Evolutionary conservation across 345 rosid genomes (phyloP).

Genomic region (Sonneratia caseolaris): DNA sequence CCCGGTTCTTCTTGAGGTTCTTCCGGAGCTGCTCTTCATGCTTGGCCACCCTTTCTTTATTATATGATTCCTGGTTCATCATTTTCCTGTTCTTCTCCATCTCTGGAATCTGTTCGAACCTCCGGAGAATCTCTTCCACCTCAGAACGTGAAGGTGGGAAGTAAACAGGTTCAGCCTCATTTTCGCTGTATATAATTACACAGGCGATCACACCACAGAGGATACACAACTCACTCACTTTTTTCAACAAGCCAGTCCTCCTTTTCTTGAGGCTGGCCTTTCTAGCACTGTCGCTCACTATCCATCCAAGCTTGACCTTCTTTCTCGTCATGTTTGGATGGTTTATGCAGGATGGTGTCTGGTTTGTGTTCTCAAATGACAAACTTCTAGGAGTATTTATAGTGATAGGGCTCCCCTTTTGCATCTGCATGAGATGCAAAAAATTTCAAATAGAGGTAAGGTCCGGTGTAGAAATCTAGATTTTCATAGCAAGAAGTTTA

Average conservation of each 20-base stretch:
- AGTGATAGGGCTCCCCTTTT: not conserved
- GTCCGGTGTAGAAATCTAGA: too few species aligned
- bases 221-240: conserved; percentile 33
- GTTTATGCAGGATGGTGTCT: not conserved
- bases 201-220: conserved; percentile 31
- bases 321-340: conserved; percentile 30
- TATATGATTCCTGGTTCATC: not conserved
- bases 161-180: conserved; percentile 22
- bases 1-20: not conserved
- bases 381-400: not conserved
- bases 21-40: not conserved
- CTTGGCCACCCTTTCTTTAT: not conserved
- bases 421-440: not conserved
- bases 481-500: too few species aligned
- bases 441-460: not conserved
- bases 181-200: conserved; percentile 25
- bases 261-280: conserved; percentile 41
- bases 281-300: conserved; percentile 25
- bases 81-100: not conserved
- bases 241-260: conserved; percentile 30
- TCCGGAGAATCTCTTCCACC: not conserved
- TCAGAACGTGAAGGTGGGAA: conserved; percentile 23
- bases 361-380: not conserved
- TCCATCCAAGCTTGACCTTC: conserved; percentile 35
- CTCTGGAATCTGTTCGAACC: not conserved